Conservation (phyloP, 192 early-diverging fungal species). For the Coemansia reversa region DNA sequence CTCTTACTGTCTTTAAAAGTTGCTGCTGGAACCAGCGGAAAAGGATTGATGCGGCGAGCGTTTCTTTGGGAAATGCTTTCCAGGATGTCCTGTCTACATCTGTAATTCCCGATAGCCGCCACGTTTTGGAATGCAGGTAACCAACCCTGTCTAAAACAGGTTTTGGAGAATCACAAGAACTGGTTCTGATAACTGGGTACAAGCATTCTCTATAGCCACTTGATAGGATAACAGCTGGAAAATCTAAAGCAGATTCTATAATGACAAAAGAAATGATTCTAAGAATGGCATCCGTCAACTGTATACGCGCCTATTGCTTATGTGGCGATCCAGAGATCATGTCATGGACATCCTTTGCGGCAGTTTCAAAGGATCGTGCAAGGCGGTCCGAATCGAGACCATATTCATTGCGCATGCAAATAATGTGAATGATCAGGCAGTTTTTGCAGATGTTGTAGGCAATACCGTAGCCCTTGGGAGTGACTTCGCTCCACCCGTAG, state of each 20-base stretch:
- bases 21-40: not conserved
- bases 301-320: slow-evolving; percentile 4
- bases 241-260: not conserved
- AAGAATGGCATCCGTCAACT: not conserved
- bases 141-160: not conserved
- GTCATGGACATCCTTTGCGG: slow-evolving; percentile 75
- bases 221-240: not conserved
- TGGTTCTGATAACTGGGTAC: not conserved
- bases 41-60: not conserved
- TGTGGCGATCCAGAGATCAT: slow-evolving; percentile 25
- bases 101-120: not conserved
- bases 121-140: not conserved
- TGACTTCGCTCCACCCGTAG: slow-evolving; percentile 89
- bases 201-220: not conserved
- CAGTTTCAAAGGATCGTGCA: slow-evolving; percentile 75
- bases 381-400: slow-evolving; percentile 61
- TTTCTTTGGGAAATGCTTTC: not conserved
- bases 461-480: slow-evolving; percentile 87
- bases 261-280: not conserved
- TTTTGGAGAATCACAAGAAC: not conserved
- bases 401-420: slow-evolving; percentile 62
- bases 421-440: slow-evolving; percentile 84
- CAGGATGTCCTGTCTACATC: not conserved
- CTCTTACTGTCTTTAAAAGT: not conserved
- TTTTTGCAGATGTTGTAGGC: slow-evolving; percentile 93